Percentiles rank a stretch among this genome's conserved stretches.
Evolutionary conservation across 2,329 filamentous ascomycete genomes (phyloP).

Genomic region (Penicillium sp.): DNA sequence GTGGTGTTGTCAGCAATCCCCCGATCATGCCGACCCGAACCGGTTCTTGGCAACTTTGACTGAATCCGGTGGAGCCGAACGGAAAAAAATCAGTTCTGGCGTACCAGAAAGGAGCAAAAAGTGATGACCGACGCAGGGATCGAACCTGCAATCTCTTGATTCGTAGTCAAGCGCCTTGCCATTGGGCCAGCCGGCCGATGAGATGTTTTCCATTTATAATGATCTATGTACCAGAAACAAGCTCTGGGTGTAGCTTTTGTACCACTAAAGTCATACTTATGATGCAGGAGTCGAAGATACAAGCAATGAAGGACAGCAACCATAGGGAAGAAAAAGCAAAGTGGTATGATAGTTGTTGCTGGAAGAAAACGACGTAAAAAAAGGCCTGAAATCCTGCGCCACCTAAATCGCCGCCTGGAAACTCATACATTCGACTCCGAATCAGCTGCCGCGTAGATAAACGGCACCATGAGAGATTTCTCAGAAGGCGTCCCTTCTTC

Average conservation of each 20-base stretch:
- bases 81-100: neutral
- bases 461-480: constrained; percentile 16
- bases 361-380: constrained; percentile 1
- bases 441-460: constrained; percentile 7
- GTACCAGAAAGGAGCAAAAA: neutral
- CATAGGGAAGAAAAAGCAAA: neutral
- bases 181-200: constrained; percentile 43
- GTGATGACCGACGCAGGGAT: constrained; percentile 38
- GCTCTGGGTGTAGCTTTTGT: neutral
- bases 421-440: constrained; percentile 5
- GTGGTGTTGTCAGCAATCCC: neutral
- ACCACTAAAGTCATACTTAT: neutral
- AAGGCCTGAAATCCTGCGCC: constrained; percentile 3
- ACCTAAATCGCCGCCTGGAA: neutral
- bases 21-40: neutral
- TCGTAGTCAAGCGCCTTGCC: constrained; percentile 53
- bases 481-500: constrained; percentile 17
- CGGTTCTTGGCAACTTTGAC: too few relatives aligned
- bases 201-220: neutral
- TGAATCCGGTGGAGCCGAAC: constrained; percentile 1
- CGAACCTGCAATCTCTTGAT: constrained; percentile 52
- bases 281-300: neutral
- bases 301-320: neutral
- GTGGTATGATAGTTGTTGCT: neutral
- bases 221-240: rapidly evolving